Percentiles rank a stretch among this genome's conserved stretches.
These are phyloP conservation scores for Rhynchosporium secalis DNA, from an alignment of 2,329 filamentous ascomycete genomes.

Conservation along the genomic window DNA sequence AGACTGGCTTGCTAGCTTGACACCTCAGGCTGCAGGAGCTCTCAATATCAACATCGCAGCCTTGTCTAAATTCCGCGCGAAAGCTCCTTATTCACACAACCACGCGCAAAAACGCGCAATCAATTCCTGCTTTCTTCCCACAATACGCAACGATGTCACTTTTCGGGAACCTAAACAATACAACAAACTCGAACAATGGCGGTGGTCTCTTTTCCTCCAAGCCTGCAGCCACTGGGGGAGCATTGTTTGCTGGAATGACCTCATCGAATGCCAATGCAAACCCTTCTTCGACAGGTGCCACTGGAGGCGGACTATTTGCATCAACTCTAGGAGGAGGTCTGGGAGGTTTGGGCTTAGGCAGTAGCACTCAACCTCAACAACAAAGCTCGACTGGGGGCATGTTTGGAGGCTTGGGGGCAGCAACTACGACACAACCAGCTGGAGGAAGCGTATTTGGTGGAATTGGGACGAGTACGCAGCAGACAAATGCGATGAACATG, in stretches of 20 bases:
- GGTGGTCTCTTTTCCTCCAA: slow-evolving; percentile 19
- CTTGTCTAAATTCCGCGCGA: slow-evolving; percentile 11
- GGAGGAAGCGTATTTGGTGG: slow-evolving; percentile 31
- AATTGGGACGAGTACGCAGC: slow-evolving; percentile 21
- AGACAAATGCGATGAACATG: slow-evolving; percentile 19
- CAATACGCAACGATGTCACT: slow-evolving; percentile 25
- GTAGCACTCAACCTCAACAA: slow-evolving; percentile 16
- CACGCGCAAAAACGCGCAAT: slow-evolving; percentile 12
- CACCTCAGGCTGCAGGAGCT: slow-evolving; percentile 1
- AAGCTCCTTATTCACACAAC: not conserved
- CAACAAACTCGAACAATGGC: slow-evolving; percentile 7
- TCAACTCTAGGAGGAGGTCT: not conserved
- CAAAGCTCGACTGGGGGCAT: slow-evolving; percentile 20
- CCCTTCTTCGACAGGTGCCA: slow-evolving; percentile 9
- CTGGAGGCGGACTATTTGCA: slow-evolving; percentile 20
- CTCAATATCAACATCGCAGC: not conserved
- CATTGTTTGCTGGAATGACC: slow-evolving; percentile 16
- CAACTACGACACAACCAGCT: slow-evolving; percentile 9
- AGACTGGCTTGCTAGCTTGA: not conserved
- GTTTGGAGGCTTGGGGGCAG: slow-evolving; percentile 24
- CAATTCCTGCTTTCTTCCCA: not conserved
- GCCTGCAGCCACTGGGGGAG: slow-evolving; percentile 9
- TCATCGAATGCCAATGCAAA: slow-evolving; percentile 13
- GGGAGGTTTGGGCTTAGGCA: not conserved
- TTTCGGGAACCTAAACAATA: slow-evolving; percentile 26